Percentiles rank a stretch among this genome's conserved stretches.
phyloP scores from a whole-genome alignment of 2,329 filamentous ascomycete genomes.

The Stagonosporopsis chrysanthemi region DNA sequence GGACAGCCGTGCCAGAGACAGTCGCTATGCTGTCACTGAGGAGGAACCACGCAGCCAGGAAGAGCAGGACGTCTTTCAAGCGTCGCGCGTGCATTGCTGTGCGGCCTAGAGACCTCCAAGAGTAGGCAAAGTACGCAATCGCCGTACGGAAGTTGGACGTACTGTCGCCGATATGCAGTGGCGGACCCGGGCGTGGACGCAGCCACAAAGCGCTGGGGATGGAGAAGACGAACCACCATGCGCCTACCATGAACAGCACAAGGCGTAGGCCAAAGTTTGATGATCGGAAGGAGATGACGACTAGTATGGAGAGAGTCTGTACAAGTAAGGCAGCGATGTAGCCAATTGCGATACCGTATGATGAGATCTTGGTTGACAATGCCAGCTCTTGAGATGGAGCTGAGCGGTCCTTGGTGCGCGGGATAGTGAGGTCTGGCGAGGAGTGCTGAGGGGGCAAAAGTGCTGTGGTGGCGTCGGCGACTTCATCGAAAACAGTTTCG shows the following conservation, averaged over 20 bases:
- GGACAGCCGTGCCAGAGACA: constrained; percentile 89
- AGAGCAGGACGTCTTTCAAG: constrained; percentile 76
- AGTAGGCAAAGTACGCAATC: constrained; percentile 77
- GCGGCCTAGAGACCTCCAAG: constrained; percentile 85
- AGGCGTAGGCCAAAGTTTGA: constrained; percentile 86
- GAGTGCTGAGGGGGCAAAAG: constrained; percentile 43
- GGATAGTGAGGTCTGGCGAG: constrained; percentile 39
- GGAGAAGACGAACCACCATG: constrained; percentile 94
- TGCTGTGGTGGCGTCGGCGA: constrained; percentile 47
- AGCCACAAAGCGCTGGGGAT: constrained; percentile 89
- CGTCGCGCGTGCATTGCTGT: constrained; percentile 78
- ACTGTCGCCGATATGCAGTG: constrained; percentile 52
- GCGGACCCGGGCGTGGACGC: constrained; percentile 85
- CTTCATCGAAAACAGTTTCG: constrained; percentile 37
- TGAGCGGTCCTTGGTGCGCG: constrained; percentile 38
- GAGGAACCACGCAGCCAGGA: constrained; percentile 91
- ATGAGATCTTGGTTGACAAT: constrained; percentile 89
- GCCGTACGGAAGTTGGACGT: constrained; percentile 58
- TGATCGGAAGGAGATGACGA: constrained; percentile 68
- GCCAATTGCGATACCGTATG: constrained; percentile 90
- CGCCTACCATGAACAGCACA: constrained; percentile 83
- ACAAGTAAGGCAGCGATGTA: constrained; percentile 87
- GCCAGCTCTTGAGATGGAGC: constrained; percentile 71
- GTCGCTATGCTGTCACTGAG: constrained; percentile 94
- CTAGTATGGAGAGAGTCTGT: constrained; percentile 79